Evolutionary conservation across 2,329 filamentous ascomycete species (phyloP).

Genomic region (Penicillium sp.): DNA sequence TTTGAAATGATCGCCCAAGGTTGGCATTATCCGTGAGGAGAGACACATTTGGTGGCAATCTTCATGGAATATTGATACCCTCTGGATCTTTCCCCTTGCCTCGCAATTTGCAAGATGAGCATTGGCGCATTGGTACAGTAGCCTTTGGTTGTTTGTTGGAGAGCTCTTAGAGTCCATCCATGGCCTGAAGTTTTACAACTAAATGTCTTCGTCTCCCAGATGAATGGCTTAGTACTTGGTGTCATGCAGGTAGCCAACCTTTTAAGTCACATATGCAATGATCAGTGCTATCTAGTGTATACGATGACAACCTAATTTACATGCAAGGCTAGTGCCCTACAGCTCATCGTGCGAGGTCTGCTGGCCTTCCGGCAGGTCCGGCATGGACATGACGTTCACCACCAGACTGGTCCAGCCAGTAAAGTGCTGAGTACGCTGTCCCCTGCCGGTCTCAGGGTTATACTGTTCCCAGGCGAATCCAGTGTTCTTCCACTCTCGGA

Average conservation of each 20-base stretch:
- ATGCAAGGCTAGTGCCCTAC: constrained; percentile 31
- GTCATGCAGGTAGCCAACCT: background rate
- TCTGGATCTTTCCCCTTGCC: too few species aligned
- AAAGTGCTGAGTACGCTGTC: constrained; percentile 97
- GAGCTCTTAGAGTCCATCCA: too few species aligned
- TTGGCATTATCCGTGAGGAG: too few species aligned
- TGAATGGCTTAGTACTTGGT: too few species aligned
- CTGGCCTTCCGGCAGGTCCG: constrained; percentile 56
- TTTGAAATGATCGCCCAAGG: too few species aligned
- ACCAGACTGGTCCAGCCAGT: constrained; percentile 99
- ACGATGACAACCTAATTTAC: constrained; percentile 14
- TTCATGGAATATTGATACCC: too few species aligned
- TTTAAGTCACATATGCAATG: background rate
- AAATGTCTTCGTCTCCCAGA: too few species aligned
- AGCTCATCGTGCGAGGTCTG: constrained; percentile 51
- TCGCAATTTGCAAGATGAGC: too few species aligned
- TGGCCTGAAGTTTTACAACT: too few species aligned
- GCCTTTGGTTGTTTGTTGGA: too few species aligned
- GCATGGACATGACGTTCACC: constrained; percentile 96
- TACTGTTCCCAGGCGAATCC: constrained; percentile 99
- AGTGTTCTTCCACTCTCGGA: constrained; percentile 81
- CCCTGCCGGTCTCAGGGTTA: constrained; percentile 85
- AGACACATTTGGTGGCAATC: too few species aligned
- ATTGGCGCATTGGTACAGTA: too few species aligned
- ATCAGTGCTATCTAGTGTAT: constrained; percentile 14